These are phyloP conservation scores for Nicotiana benthamiana DNA, from an alignment of 257 asterid species.

Conservation along the genomic window DNA sequence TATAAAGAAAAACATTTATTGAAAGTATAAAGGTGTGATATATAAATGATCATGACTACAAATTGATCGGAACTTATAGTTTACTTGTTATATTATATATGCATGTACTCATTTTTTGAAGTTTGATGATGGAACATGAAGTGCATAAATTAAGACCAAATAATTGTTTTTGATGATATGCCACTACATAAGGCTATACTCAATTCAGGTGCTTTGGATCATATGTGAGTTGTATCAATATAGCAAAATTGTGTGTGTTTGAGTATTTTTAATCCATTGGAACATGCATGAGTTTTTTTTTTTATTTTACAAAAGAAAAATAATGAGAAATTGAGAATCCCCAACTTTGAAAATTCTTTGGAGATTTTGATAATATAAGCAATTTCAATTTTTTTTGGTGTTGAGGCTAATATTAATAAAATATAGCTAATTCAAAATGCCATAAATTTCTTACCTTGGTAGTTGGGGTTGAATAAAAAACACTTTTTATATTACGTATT, in stretches of 20 bases:
- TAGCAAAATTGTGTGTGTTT: not conserved
- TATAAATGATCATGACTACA: constrained; percentile 14
- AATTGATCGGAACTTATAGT: constrained; percentile 1
- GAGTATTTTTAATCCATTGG: not conserved
- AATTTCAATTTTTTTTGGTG: too few species aligned
- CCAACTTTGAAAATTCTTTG: too few species aligned
- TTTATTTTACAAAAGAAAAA: not conserved
- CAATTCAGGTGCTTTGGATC: constrained; percentile 3
- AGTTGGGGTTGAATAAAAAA: too few species aligned
- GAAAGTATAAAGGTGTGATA: not conserved
- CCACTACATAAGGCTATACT: constrained; percentile 9
- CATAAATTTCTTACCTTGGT: too few species aligned
- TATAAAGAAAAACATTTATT: not conserved
- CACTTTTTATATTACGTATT: too few species aligned
- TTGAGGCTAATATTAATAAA: too few species aligned
- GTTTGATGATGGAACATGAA: not conserved
- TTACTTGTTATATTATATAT: not conserved
- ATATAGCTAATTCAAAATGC: too few species aligned
- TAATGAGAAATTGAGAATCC: too few species aligned
- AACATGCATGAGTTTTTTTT: not conserved
- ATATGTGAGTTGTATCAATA: not conserved
- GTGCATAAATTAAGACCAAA: constrained; percentile 4
- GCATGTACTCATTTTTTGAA: not conserved
- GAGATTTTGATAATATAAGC: too few species aligned
- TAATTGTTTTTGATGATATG: constrained; percentile 1